phyloP scores from a whole-genome alignment of 345 rosid species.

The Brassica nigra region DNA sequence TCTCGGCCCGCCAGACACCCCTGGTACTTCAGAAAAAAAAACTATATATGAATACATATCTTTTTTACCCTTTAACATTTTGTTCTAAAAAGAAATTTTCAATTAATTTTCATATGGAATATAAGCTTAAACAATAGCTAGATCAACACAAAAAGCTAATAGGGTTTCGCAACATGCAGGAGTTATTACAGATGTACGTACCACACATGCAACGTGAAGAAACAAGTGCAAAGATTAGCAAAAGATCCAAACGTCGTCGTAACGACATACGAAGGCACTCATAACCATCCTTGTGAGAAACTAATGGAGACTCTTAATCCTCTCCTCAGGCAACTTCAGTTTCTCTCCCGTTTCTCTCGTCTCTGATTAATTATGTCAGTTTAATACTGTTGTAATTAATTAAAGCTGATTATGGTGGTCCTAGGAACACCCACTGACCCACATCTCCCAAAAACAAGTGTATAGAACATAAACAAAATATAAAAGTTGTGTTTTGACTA shows the following conservation, averaged over 20 bases:
- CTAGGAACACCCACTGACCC: slow-evolving; percentile 12
- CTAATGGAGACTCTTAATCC: slow-evolving; percentile 88
- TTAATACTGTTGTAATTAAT: slow-evolving; percentile 4
- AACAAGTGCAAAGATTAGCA: slow-evolving; percentile 80
- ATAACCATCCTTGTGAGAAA: slow-evolving; percentile 85
- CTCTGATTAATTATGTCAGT: slow-evolving; percentile 11
- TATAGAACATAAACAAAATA: neutral
- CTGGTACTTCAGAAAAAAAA: neutral
- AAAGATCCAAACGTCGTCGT: slow-evolving; percentile 76
- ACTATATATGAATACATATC: neutral
- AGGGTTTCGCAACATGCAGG: slow-evolving; percentile 35
- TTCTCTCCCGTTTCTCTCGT: slow-evolving; percentile 52
- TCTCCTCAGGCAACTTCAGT: slow-evolving; percentile 81
- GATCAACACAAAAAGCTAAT: slow-evolving; percentile 13
- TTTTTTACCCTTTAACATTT: no score
- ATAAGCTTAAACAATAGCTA: neutral
- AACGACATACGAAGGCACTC: slow-evolving; percentile 81
- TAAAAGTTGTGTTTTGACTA: no score
- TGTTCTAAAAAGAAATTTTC: no score
- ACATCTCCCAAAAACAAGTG: slow-evolving; percentile 17
- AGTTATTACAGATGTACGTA: slow-evolving; percentile 91
- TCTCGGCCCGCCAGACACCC: no score
- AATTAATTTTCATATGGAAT: neutral
- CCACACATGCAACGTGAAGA: slow-evolving; percentile 91
- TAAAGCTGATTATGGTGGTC: slow-evolving; percentile 3